A percentile compares a stretch with the other conserved stretches of the same genome.
phyloP scores from a whole-genome alignment of 2,329 filamentous ascomycete genomes.

The Epichloe sp. region DNA sequence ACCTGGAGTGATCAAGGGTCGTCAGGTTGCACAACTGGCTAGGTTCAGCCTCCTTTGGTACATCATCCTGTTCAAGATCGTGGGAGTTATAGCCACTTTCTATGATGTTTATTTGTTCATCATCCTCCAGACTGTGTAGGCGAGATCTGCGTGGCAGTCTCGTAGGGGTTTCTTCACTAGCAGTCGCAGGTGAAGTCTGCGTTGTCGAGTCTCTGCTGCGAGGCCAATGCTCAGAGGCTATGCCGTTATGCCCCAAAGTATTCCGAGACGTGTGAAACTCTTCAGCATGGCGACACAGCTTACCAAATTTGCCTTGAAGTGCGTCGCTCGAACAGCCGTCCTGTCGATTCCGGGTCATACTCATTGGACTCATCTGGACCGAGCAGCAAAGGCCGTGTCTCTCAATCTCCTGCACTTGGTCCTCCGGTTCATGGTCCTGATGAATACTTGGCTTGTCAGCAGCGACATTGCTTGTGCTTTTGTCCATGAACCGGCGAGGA shows the following conservation, averaged over 20 bases:
- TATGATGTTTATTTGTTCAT: background rate
- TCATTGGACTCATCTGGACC: constrained; percentile 1
- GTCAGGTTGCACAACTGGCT: background rate
- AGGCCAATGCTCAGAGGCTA: background rate
- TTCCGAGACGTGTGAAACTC: constrained; percentile 22
- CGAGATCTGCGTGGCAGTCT: background rate
- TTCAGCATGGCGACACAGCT: constrained; percentile 20
- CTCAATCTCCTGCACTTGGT: background rate
- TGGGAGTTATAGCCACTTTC: background rate
- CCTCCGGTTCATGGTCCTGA: constrained; percentile 11
- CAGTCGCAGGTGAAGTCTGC: background rate
- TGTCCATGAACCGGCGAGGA: constrained; percentile 10
- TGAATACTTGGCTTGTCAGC: constrained; percentile 13
- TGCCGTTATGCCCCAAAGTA: constrained; percentile 21
- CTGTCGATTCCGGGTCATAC: background rate
- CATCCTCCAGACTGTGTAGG: background rate
- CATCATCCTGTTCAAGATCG: background rate
- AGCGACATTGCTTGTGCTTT: constrained; percentile 4
- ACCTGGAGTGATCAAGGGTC: background rate
- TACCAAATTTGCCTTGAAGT: constrained; percentile 13
- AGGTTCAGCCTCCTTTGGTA: background rate
- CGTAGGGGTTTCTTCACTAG: background rate
- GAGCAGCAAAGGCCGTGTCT: constrained; percentile 22
- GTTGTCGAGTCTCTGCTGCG: constrained; percentile 4
- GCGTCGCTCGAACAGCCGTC: constrained; percentile 9